A percentile compares a stretch with the other conserved stretches of the same genome.
phyloP scores from a whole-genome alignment of 805 yeast species.

The Nakazawaea anatomiae region DNA sequence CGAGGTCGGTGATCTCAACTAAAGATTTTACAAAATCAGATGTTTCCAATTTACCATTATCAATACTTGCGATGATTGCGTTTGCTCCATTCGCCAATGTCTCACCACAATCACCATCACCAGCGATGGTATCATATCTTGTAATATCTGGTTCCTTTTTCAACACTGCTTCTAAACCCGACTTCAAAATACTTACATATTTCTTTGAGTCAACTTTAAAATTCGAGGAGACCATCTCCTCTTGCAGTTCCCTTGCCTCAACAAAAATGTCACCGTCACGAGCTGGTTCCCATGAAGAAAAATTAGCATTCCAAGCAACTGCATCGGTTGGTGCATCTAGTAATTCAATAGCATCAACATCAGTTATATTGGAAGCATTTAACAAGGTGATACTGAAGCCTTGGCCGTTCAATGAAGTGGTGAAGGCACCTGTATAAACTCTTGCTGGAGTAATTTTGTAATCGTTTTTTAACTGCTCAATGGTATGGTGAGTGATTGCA shows the following conservation, averaged over 20 bases:
- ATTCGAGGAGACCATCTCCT: conserved; percentile 23
- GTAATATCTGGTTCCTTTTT: conserved; percentile 50
- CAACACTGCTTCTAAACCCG: conserved; percentile 48
- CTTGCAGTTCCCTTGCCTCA: conserved; percentile 22
- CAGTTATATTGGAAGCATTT: conserved; percentile 53
- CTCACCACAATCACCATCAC: conserved; percentile 39
- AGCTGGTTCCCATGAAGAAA: conserved; percentile 20
- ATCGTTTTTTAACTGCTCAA: conserved; percentile 42
- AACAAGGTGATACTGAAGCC: conserved; percentile 85
- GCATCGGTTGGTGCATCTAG: conserved; percentile 74
- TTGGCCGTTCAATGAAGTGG: conserved; percentile 87
- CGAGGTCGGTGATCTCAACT: conserved; percentile 71
- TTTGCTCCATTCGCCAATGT: conserved; percentile 29
- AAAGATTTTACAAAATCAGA: conserved; percentile 52
- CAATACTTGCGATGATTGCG: conserved; percentile 28
- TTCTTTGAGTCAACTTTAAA: conserved; percentile 23
- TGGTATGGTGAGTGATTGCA: conserved; percentile 61
- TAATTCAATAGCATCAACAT: conserved; percentile 40
- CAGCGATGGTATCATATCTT: conserved; percentile 35
- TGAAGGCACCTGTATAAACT: conserved; percentile 69
- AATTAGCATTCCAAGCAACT: conserved; percentile 69
- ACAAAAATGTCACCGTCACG: conserved; percentile 19
- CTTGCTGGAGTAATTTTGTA: conserved; percentile 62
- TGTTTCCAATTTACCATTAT: conserved; percentile 28
- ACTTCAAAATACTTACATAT: conserved; percentile 30